phyloP scores from a whole-genome alignment of 495 filamentous ascomycete species.

The Pseudomonodictys pantanalensis region DNA sequence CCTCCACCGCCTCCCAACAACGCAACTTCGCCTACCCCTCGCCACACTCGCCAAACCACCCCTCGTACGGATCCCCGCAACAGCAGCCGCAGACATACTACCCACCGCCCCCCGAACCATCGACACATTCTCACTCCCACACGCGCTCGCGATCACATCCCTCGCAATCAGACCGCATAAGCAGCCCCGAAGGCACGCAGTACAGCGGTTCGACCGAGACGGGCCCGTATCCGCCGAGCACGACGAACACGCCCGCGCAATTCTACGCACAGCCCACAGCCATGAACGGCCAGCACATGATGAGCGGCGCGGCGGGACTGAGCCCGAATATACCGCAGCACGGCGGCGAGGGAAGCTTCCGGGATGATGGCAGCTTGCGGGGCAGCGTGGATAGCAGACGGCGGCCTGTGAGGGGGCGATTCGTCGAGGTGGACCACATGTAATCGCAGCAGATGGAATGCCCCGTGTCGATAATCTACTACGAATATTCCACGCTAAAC shows the following conservation, averaged over 20 bases:
- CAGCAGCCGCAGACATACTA: constrained; percentile 23
- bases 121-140: constrained; percentile 1
- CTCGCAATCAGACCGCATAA: background rate
- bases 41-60: constrained; percentile 11
- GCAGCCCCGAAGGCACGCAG: constrained; percentile 21
- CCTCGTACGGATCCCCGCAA: background rate
- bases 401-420: constrained; percentile 23
- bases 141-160: constrained; percentile 7
- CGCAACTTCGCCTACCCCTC: constrained; percentile 19
- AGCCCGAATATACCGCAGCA: background rate
- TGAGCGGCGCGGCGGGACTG: background rate
- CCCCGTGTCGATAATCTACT: background rate
- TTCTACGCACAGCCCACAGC: constrained; percentile 30
- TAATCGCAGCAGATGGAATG: background rate
- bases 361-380: background rate
- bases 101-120: constrained; percentile 22
- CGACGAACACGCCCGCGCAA: constrained; percentile 29
- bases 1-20: constrained; percentile 8
- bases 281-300: background rate
- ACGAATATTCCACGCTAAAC: background rate
- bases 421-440: constrained; percentile 32
- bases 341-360: constrained; percentile 1
- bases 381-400: constrained; percentile 13
- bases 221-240: constrained; percentile 2
- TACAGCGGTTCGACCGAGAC: constrained; percentile 13